Evolutionary conservation across 2,329 filamentous ascomycete species (phyloP).

Genomic region (Trichoderma sp.): DNA sequence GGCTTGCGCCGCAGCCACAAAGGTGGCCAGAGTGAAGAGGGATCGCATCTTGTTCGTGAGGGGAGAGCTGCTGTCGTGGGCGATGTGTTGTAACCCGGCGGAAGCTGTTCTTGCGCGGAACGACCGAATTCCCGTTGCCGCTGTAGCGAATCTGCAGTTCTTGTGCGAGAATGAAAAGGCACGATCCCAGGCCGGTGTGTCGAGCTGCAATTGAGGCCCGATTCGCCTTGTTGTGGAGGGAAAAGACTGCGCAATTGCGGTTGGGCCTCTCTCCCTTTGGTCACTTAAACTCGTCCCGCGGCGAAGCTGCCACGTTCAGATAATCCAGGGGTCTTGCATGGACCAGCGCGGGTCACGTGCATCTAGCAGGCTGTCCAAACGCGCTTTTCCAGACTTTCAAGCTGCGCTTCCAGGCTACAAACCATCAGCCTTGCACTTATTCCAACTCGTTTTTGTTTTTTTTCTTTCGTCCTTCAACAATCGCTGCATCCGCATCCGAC

Average conservation of each 20-base stretch:
- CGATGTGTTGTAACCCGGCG: background rate
- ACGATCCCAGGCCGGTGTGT: background rate
- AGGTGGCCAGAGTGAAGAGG: conserved; percentile 62
- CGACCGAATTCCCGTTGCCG: background rate
- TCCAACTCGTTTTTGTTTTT: background rate
- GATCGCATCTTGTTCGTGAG: conserved; percentile 49
- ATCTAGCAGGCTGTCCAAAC: background rate
- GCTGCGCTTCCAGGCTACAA: background rate
- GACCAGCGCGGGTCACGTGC: conserved; percentile 35
- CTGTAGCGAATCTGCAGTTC: background rate
- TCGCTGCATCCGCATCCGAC: background rate
- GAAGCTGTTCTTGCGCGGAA: background rate
- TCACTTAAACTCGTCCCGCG: background rate
- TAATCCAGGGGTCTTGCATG: conserved; percentile 33
- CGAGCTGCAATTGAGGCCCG: background rate
- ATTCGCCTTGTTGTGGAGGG: background rate
- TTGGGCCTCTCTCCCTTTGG: conserved; percentile 4
- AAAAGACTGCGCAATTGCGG: background rate
- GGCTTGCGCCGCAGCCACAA: conserved; percentile 67
- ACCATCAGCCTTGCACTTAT: conserved; percentile 7
- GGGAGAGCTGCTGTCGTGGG: background rate
- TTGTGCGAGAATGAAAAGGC: background rate
- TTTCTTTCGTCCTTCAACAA: no score
- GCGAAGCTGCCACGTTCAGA: conserved; percentile 54
- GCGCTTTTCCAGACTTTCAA: conserved; percentile 1